phyloP scores from a whole-genome alignment of 345 rosid species.

The Corymbia maculata region DNA sequence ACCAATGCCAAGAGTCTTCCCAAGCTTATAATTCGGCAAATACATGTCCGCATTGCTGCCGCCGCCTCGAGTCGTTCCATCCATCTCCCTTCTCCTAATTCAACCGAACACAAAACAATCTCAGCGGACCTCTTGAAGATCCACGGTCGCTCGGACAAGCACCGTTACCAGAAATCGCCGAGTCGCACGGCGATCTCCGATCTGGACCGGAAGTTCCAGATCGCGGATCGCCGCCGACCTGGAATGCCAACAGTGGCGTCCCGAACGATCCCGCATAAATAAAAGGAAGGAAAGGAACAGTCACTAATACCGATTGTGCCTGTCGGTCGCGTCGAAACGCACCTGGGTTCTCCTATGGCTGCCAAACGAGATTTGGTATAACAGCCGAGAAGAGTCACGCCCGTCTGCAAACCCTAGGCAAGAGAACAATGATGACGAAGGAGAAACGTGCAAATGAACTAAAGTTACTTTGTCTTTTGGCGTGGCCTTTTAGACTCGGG shows the following conservation, averaged over 20 bases:
- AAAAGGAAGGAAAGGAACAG: background rate
- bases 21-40: constrained; percentile 84
- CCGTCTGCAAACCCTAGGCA: background rate
- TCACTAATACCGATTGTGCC: background rate
- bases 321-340: background rate
- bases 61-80: constrained; percentile 53
- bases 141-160: background rate
- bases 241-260: background rate
- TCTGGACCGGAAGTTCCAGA: background rate
- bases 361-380: background rate
- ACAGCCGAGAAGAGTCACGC: background rate
- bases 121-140: background rate
- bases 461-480: background rate
- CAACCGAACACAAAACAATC: background rate
- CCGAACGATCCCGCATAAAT: background rate
- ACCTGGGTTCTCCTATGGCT: background rate
- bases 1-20: constrained; percentile 94
- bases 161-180: background rate
- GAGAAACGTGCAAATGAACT: background rate
- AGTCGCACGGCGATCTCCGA: background rate
- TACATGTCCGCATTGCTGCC: constrained; percentile 49
- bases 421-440: background rate
- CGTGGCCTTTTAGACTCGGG: background rate
- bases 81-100: constrained; percentile 32
- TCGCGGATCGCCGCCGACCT: background rate